Percentiles rank a stretch among this genome's conserved stretches.
phyloP scores from a whole-genome alignment of 2,329 filamentous ascomycete species.

The Xylariaceae sp. region DNA sequence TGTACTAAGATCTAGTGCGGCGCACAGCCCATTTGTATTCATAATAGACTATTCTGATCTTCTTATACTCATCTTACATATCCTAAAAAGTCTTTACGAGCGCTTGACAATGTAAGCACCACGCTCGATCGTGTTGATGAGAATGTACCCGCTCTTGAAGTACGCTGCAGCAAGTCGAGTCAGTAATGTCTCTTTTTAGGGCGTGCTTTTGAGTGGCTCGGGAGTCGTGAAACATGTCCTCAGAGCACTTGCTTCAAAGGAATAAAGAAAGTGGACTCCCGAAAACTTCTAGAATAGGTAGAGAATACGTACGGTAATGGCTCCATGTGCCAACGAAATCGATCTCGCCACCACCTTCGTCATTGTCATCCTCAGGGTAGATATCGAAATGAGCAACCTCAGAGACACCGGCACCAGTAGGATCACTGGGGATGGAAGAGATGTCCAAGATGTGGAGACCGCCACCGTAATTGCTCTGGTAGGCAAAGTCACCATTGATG shows the following conservation, averaged over 20 bases:
- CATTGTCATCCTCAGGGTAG: slow-evolving; percentile 43
- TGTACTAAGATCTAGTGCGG: no score
- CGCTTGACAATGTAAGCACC: slow-evolving; percentile 42
- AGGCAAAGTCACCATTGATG: slow-evolving; percentile 34
- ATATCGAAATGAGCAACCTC: slow-evolving; percentile 43
- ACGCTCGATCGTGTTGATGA: slow-evolving; percentile 45
- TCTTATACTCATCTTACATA: background rate
- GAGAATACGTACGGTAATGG: slow-evolving; percentile 29
- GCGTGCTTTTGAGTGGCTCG: no score
- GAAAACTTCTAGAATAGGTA: no score
- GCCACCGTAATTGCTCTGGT: slow-evolving; percentile 43
- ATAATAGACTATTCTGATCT: background rate
- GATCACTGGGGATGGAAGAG: slow-evolving; percentile 30
- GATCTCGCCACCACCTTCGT: slow-evolving; percentile 29
- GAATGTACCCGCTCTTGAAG: slow-evolving; percentile 40
- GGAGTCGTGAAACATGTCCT: no score
- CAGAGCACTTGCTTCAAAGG: no score
- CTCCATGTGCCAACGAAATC: slow-evolving; percentile 39
- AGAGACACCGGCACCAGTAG: slow-evolving; percentile 27
- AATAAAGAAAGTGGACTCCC: no score
- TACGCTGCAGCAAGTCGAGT: slow-evolving; percentile 18
- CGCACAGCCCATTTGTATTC: no score
- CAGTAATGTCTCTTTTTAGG: no score
- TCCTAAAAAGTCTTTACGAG: slow-evolving; percentile 11
- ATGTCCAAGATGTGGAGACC: slow-evolving; percentile 36